Base-by-base conservation (phyloP, 2,329 filamentous ascomycete species). In the Trichophyton mentagrophytes region DNA sequence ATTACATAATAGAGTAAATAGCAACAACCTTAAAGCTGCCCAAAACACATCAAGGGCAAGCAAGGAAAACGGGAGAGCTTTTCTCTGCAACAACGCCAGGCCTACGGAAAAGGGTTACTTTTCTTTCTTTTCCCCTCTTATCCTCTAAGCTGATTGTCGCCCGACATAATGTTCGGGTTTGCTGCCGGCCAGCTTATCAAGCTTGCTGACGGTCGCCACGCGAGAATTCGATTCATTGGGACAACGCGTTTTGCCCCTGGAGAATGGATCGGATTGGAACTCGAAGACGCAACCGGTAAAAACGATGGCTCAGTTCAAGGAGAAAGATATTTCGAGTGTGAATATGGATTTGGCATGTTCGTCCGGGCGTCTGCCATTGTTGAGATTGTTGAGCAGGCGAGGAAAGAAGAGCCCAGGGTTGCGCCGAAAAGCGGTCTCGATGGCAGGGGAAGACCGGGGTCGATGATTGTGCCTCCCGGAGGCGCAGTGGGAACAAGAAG, bases 261-360 rank as follows among this genome's bases (percentile, higher is more conserved):
- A 64, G 85, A 88, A 64, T 97, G 91, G 90, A 80, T 96, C 62
- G 92, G 92, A 65, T 83, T 97, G 62, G 91, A 96, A 77, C 82
- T 97, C 61, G 85, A 90, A 59, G 87, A 89, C 55, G 79, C 85
- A 59, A 83, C 82, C 20, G 92, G 93, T 36, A 97, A 97, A 78
- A 97, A 97, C 68, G 90, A 97, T 79, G 92, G 92, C 65, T 87
- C 88, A 60, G 89, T 97, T 55, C 84, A 92, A 72, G 91, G 90
- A 64, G 83, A 89, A 70, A 80, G 89, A 20, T 97, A 97, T 72
- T 97, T 96, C 68, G 84, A 91, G 57, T 97, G 92, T 67, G 72
- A 79, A 57, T 75, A 78, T 51, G 75, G 81, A 71, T 74, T 86
- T 82, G 83, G 89, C 79, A 93, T 99, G 84, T 97, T 99, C 69